These are phyloP conservation scores for Fraxinus nigra DNA, from an alignment of 305 asterid species.

Conservation along the genomic window DNA sequence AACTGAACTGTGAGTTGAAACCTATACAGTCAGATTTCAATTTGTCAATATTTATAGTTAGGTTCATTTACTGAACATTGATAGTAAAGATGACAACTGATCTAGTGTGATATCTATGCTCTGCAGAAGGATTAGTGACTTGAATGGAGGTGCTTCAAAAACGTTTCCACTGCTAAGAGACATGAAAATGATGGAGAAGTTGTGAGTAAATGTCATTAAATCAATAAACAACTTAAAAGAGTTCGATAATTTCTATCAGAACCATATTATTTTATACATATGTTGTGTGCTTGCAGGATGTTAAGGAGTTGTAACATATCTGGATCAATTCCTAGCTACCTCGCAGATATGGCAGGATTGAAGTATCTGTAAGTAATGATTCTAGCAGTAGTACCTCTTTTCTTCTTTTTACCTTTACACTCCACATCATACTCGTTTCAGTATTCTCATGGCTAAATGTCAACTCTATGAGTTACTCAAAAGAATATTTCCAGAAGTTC, in stretches of 20 bases:
- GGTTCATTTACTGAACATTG: neutral
- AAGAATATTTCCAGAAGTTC: neutral
- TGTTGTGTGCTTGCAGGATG: slow-evolving; percentile 33
- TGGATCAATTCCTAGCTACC: slow-evolving; percentile 36
- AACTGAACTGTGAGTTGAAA: slow-evolving; percentile 44
- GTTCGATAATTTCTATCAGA: slow-evolving; percentile 3
- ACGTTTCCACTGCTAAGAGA: slow-evolving; percentile 34
- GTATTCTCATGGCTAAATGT: neutral
- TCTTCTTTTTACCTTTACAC: neutral
- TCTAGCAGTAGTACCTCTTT: neutral
- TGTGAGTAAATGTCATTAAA: slow-evolving; percentile 36
- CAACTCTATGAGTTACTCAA: neutral
- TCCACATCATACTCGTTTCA: neutral
- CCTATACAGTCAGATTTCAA: neutral
- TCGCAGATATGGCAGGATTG: slow-evolving; percentile 17
- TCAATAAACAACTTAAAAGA: neutral
- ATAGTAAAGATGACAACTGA: neutral
- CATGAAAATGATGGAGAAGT: slow-evolving; percentile 17
- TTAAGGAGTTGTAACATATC: slow-evolving; percentile 49
- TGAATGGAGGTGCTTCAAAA: slow-evolving; percentile 34
- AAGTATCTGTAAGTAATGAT: slow-evolving; percentile 25
- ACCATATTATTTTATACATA: neutral
- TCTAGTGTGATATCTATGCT: slow-evolving; percentile 7
- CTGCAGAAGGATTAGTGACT: slow-evolving; percentile 54
- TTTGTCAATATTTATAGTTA: neutral